A percentile compares a stretch with the other conserved stretches of the same genome.
These are phyloP conservation scores for Aureoboletus auriporus DNA, from an alignment of 768 basidiomycete genomes.

Conservation along the genomic window DNA sequence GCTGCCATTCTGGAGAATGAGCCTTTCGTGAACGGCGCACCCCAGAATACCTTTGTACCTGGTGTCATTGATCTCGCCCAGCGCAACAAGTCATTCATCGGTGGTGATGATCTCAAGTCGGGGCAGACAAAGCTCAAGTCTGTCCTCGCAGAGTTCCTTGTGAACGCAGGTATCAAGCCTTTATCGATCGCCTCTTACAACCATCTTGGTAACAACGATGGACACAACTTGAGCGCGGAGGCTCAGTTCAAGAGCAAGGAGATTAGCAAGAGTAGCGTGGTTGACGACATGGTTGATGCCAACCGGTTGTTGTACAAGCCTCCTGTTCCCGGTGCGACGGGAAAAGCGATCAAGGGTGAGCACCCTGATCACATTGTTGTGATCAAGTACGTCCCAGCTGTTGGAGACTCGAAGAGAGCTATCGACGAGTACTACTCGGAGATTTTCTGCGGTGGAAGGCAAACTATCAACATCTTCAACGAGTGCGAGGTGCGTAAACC, in stretches of 20 bases:
- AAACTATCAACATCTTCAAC: slow-evolving; percentile 96
- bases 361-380: slow-evolving; percentile 97
- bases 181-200: slow-evolving; percentile 97
- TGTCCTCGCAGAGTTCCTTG: slow-evolving; percentile 96
- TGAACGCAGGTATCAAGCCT: slow-evolving; percentile 98
- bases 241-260: slow-evolving; percentile 98
- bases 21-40: slow-evolving; percentile 96
- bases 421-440: slow-evolving; percentile 99
- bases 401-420: slow-evolving; percentile 97
- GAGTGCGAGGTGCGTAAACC: slow-evolving; percentile 77
- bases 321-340: slow-evolving; percentile 50
- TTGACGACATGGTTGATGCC: slow-evolving; percentile 96
- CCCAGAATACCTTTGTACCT: slow-evolving; percentile 98
- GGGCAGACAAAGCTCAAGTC: slow-evolving; percentile 98
- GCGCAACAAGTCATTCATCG: slow-evolving; percentile 86
- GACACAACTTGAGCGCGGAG: slow-evolving; percentile 85
- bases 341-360: slow-evolving; percentile 76
- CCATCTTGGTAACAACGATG: slow-evolving; percentile 98
- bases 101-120: slow-evolving; percentile 96
- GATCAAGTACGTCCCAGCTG: slow-evolving; percentile 95
- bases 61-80: slow-evolving; percentile 93
- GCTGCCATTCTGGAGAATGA: slow-evolving; percentile 93
- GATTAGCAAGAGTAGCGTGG: slow-evolving; percentile 94
- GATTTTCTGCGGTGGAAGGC: slow-evolving; percentile 93
- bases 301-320: slow-evolving; percentile 90